Conservation (phyloP, 2,329 filamentous ascomycete species). For the Alternaria sp. region DNA sequence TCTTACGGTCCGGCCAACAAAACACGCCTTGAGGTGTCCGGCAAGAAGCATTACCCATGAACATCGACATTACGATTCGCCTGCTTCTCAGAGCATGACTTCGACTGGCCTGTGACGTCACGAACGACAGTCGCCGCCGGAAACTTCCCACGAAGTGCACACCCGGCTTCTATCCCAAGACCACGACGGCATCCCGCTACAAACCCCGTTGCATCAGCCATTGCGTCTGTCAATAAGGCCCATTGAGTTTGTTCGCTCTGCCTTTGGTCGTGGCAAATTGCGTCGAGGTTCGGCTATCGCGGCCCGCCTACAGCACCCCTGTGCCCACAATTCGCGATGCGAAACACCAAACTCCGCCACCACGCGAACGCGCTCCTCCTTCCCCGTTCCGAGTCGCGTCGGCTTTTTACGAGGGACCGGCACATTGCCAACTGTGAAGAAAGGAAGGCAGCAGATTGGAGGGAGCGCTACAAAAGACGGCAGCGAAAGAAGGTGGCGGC, state of each 20-base stretch:
- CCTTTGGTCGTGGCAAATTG: not conserved
- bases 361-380: not conserved
- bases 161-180: not conserved
- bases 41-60: not conserved
- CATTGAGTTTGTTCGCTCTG: not conserved
- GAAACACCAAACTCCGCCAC: not conserved
- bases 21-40: not conserved
- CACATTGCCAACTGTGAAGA: not conserved
- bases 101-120: fast-evolving
- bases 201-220: fast-evolving
- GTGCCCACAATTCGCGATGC: not conserved
- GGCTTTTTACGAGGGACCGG: fast-evolving
- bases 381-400: not conserved
- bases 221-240: not conserved
- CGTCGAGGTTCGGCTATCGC: not conserved
- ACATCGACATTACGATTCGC: not conserved
- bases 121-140: not conserved
- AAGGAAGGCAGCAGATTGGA: not conserved
- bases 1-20: conserved; percentile 28
- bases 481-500: not conserved
- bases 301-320: not conserved
- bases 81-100: not conserved
- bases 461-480: not conserved
- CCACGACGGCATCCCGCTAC: not conserved
- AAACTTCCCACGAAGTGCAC: fast-evolving